Evolutionary conservation across 106 monocot species (phyloP).

Genomic region (Alisma plantagoaquatica): DNA sequence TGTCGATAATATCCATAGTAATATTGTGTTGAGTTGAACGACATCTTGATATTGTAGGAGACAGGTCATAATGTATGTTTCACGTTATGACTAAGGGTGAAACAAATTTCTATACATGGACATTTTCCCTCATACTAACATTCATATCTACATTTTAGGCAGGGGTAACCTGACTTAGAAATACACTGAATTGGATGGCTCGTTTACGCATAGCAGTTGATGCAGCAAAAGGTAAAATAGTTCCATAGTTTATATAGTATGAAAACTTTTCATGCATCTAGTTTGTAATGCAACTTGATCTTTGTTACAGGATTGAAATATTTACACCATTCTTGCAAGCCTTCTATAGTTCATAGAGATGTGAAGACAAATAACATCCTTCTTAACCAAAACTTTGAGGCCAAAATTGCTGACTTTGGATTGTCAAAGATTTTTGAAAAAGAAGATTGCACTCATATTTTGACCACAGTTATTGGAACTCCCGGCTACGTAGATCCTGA

Average conservation of each 20-base stretch:
- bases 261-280: not conserved
- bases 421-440: conserved; percentile 4
- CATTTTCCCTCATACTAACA: no score
- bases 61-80: not conserved
- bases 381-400: conserved; percentile 14
- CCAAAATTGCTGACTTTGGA: conserved; percentile 14
- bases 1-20: no score
- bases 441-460: not conserved
- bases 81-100: not conserved
- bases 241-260: not conserved
- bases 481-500: conserved; percentile 19
- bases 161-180: not conserved
- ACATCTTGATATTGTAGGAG: no score
- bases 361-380: conserved; percentile 15
- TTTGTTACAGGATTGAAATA: conserved; percentile 10
- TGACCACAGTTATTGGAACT: conserved; percentile 12
- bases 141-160: not conserved
- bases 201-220: conserved; percentile 14
- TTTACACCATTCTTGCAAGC: conserved; percentile 12
- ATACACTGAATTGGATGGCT: not conserved
- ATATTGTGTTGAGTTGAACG: no score
- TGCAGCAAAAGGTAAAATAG: conserved; percentile 10
- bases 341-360: conserved; percentile 18
- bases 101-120: not conserved
- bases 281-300: not conserved